Evolutionary conservation across 768 basidiomycete genomes (phyloP).

Genomic region (Cubamyces sp.): DNA sequence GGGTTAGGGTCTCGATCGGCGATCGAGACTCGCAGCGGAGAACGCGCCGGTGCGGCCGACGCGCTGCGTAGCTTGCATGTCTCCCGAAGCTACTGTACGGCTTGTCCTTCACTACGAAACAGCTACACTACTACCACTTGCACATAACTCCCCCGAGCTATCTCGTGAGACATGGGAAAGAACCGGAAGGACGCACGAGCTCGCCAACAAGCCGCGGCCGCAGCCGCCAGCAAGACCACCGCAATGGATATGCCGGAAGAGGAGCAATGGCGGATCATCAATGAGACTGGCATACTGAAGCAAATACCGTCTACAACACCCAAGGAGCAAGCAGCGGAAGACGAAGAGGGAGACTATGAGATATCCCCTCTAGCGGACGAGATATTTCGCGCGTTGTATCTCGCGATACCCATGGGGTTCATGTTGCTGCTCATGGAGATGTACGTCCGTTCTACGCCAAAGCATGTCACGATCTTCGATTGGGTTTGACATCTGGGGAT

Average conservation of each 20-base stretch:
- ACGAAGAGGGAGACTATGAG: constrained; percentile 39
- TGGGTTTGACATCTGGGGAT: background rate
- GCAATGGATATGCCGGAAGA: constrained; percentile 61
- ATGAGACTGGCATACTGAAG: constrained; percentile 55
- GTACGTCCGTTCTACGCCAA: constrained; percentile 47
- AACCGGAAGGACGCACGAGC: constrained; percentile 26
- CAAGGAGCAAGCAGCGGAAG: background rate
- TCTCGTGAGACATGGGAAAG: constrained; percentile 23
- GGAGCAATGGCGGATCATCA: constrained; percentile 79
- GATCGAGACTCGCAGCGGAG: background rate
- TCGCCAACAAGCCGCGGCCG: background rate
- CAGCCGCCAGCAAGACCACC: background rate
- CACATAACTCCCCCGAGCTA: too few species aligned
- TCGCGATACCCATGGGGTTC: constrained; percentile 77
- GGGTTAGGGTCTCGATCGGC: constrained; percentile 12
- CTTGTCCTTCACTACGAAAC: background rate
- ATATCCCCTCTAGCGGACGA: constrained; percentile 59
- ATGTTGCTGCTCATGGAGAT: constrained; percentile 83
- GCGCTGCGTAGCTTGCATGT: too few species aligned
- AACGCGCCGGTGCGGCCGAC: background rate
- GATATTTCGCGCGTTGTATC: constrained; percentile 64
- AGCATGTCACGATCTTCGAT: too few species aligned
- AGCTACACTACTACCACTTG: background rate
- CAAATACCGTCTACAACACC: background rate
- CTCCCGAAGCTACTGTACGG: background rate